These are phyloP conservation scores for Hanseniaspora pseudoguilliermondii DNA, from an alignment of 805 yeast species.

Conservation along the genomic window DNA sequence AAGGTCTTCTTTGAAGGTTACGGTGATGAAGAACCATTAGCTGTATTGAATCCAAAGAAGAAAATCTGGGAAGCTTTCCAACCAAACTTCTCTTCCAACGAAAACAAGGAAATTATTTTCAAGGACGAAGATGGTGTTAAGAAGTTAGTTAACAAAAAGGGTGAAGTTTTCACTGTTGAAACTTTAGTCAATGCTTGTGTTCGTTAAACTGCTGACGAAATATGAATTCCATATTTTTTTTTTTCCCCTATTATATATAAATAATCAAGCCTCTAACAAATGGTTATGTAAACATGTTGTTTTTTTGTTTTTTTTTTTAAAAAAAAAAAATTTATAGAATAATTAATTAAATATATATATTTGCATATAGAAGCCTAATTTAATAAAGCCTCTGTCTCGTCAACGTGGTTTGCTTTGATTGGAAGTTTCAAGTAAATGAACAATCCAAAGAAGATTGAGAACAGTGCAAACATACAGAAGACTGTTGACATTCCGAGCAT, in stretches of 20 bases:
- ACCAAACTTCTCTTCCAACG: slow-evolving; percentile 78
- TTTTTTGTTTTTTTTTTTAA: too few relatives aligned
- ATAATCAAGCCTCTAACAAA: too few relatives aligned
- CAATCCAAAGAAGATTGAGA: slow-evolving; percentile 38
- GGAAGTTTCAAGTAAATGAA: slow-evolving; percentile 46
- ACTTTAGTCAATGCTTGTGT: slow-evolving; percentile 68
- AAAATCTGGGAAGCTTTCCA: slow-evolving; percentile 93
- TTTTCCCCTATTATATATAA: background rate
- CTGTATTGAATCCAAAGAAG: slow-evolving; percentile 93
- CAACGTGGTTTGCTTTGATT: slow-evolving; percentile 46
- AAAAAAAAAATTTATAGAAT: too few relatives aligned
- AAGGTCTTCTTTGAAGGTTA: slow-evolving; percentile 88
- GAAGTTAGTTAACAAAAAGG: slow-evolving; percentile 65
- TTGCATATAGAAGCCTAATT: too few relatives aligned
- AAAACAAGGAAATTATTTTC: slow-evolving; percentile 62
- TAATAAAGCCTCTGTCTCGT: background rate
- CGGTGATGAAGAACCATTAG: slow-evolving; percentile 71
- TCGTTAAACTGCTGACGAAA: slow-evolving; percentile 34
- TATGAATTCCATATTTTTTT: background rate
- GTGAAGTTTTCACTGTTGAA: slow-evolving; percentile 62
- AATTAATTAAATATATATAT: too few relatives aligned
- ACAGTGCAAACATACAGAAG: slow-evolving; percentile 55
- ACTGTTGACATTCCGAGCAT: slow-evolving; percentile 58
- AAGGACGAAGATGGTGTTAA: slow-evolving; percentile 49
- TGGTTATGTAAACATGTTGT: too few relatives aligned